Evolutionary conservation across 2,329 filamentous ascomycete genomes (phyloP).

Genomic region (Trichoderma polysporum): DNA sequence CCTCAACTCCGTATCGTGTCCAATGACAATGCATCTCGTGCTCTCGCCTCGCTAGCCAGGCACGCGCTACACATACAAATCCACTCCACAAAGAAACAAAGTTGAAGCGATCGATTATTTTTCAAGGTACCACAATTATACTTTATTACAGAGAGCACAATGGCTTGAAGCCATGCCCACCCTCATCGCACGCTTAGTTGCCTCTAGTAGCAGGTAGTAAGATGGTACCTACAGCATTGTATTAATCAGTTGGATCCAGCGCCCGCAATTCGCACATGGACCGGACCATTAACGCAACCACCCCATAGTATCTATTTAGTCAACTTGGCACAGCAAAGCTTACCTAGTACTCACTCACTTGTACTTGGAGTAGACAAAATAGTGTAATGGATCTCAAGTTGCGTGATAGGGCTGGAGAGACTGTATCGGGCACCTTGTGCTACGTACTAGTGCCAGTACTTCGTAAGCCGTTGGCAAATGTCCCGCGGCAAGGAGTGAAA

Average conservation of each 20-base stretch:
- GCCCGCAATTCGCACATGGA: no score
- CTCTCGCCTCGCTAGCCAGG: background rate
- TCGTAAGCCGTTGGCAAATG: background rate
- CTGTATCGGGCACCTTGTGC: background rate
- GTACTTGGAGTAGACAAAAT: background rate
- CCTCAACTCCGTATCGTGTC: background rate
- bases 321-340: background rate
- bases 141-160: background rate
- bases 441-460: background rate
- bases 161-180: background rate
- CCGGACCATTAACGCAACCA: background rate
- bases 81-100: background rate
- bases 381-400: background rate
- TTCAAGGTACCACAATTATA: background rate
- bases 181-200: background rate
- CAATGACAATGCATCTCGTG: background rate
- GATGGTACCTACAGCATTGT: background rate
- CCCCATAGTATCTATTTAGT: background rate
- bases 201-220: background rate
- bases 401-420: background rate
- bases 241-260: background rate
- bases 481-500: background rate
- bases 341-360: background rate
- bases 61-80: background rate
- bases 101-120: background rate